A percentile compares a stretch with the other conserved stretches of the same genome.
Conservation (phyloP, 2,329 filamentous ascomycete genomes). For the Fusarium sp. region DNA sequence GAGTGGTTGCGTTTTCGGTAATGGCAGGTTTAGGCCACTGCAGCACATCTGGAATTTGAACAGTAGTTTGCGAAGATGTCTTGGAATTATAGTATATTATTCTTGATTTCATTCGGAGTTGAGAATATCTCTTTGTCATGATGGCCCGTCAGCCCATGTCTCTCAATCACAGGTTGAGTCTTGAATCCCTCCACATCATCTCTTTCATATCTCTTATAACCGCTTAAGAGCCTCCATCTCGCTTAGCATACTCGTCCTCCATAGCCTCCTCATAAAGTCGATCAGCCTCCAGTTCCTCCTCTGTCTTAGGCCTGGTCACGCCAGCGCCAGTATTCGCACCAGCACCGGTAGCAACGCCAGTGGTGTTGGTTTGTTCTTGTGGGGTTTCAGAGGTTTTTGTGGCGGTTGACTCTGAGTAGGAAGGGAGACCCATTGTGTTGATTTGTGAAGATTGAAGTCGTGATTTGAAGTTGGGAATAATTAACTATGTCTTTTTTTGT, state of each 20-base stretch:
- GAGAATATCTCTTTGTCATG: neutral
- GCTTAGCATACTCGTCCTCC: slow-evolving; percentile 67
- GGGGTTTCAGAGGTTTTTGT: slow-evolving; percentile 13
- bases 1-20: neutral
- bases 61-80: neutral
- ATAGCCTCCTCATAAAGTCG: slow-evolving; percentile 62
- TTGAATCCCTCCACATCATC: neutral
- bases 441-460: neutral
- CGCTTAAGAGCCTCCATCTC: slow-evolving; percentile 60
- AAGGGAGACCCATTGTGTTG: slow-evolving; percentile 47
- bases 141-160: neutral
- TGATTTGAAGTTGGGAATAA: neutral
- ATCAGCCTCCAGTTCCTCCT: slow-evolving; percentile 62
- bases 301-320: slow-evolving; percentile 59
- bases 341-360: slow-evolving; percentile 52
- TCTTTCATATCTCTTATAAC: neutral
- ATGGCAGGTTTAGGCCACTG: neutral
- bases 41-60: neutral
- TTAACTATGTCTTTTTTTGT: neutral
- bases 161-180: neutral
- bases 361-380: slow-evolving; percentile 25
- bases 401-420: slow-evolving; percentile 29
- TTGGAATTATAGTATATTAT: neutral
- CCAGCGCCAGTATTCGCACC: slow-evolving; percentile 63
- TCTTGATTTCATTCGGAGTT: neutral